These are phyloP conservation scores for Leccinum ochraceum DNA, from an alignment of 768 basidiomycete species.

Conservation along the genomic window DNA sequence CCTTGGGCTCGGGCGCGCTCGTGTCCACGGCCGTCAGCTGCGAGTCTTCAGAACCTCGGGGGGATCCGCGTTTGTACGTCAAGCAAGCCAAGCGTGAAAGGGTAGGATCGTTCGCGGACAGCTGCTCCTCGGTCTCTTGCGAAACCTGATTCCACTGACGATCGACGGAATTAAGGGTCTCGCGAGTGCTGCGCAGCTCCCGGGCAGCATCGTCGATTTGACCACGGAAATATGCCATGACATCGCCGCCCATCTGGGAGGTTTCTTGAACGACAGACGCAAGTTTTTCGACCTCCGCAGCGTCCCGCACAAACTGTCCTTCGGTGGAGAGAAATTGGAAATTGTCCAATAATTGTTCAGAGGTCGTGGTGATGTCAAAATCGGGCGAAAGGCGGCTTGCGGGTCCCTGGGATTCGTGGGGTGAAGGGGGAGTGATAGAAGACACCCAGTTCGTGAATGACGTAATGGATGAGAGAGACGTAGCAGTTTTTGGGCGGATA, in stretches of 20 bases:
- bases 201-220: conserved; percentile 52
- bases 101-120: conserved; percentile 19
- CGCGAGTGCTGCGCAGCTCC: conserved; percentile 50
- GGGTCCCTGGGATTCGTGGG: conserved; percentile 31
- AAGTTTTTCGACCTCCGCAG: conserved; percentile 44
- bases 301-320: conserved; percentile 38
- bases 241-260: conserved; percentile 43
- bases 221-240: conserved; percentile 53
- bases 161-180: conserved; percentile 45
- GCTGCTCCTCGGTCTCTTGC: conserved; percentile 46
- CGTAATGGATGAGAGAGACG: conserved; percentile 50
- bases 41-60: conserved; percentile 70
- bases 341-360: conserved; percentile 53
- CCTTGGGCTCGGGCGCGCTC: conserved; percentile 16
- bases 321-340: conserved; percentile 52
- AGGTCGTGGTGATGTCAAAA: conserved; percentile 45
- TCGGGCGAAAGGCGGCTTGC: conserved; percentile 41
- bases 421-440: conserved; percentile 18
- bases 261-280: conserved; percentile 50
- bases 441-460: conserved; percentile 41
- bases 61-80: conserved; percentile 35
- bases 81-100: conserved; percentile 13
- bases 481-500: conserved; percentile 43
- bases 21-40: conserved; percentile 50
- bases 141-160: conserved; percentile 45